Percentiles rank a stretch among this genome's conserved stretches.
Conservation (phyloP, 371 early-diverging fungal species). For the Rhizopus delemar region DNA sequence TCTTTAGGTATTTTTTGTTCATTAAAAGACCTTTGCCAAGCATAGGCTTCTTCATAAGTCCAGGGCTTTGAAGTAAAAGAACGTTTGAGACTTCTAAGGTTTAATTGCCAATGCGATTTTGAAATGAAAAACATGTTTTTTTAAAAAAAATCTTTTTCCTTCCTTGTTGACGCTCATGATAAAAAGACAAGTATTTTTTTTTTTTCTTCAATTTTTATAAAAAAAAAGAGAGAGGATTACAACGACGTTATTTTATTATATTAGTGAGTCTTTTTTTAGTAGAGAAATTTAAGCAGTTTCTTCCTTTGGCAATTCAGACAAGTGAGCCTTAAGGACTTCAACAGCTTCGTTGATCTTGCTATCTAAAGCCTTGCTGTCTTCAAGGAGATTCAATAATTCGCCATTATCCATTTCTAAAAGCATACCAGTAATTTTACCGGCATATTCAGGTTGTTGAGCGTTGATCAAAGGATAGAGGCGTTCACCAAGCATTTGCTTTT, state of each 20-base stretch:
- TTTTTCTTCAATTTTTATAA: conserved; percentile 8
- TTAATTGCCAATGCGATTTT: background rate
- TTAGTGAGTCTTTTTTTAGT: conserved; percentile 7
- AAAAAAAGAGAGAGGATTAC: background rate
- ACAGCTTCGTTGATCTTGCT: conserved; percentile 86
- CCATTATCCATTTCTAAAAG: conserved; percentile 96
- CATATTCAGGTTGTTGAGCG: conserved; percentile 68
- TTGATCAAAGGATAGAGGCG: conserved; percentile 84
- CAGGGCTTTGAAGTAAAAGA: conserved; percentile 22
- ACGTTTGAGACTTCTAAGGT: conserved; percentile 2
- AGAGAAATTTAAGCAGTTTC: conserved; percentile 16
- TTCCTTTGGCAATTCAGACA: conserved; percentile 27
- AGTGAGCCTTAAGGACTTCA: conserved; percentile 67
- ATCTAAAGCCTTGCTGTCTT: conserved; percentile 72
- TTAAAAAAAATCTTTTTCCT: background rate
- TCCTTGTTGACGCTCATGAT: background rate
- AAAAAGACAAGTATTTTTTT: conserved; percentile 1
- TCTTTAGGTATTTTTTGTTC: conserved; percentile 38
- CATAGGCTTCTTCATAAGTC: conserved; percentile 33
- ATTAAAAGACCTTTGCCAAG: conserved; percentile 36
- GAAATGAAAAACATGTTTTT: conserved; percentile 5
- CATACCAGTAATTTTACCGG: conserved; percentile 99
- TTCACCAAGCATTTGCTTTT: conserved; percentile 96
- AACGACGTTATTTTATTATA: background rate
- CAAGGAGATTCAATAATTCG: conserved; percentile 88